A percentile compares a stretch with the other conserved stretches of the same genome.
phyloP scores from a whole-genome alignment of 1,284 basidiomycete genomes.

The Ceratorhiza oryzae-sativae region DNA sequence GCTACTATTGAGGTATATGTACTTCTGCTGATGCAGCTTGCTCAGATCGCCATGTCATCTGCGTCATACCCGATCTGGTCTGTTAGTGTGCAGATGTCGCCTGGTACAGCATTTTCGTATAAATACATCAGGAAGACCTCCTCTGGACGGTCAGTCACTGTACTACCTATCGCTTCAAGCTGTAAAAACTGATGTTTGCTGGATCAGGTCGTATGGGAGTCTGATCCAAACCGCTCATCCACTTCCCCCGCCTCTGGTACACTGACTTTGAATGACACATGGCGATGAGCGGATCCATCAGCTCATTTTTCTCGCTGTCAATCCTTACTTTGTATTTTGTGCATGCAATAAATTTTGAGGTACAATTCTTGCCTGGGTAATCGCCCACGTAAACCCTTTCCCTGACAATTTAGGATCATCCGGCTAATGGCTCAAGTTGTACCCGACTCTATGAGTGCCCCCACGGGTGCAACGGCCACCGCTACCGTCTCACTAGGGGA shows the following conservation, averaged over 20 bases:
- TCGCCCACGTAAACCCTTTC: no score
- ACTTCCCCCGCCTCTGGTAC: slow-evolving; percentile 49
- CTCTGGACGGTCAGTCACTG: slow-evolving; percentile 62
- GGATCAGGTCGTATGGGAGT: slow-evolving; percentile 59
- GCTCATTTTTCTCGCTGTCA: no score
- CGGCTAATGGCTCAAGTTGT: no score
- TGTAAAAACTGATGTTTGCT: background rate
- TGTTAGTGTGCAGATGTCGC: slow-evolving; percentile 58
- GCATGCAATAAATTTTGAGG: no score
- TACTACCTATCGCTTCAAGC: slow-evolving; percentile 45
- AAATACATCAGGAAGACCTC: slow-evolving; percentile 67
- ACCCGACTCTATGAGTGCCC: no score
- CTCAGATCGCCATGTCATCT: slow-evolving; percentile 62
- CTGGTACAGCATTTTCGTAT: slow-evolving; percentile 61
- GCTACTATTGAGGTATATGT: background rate
- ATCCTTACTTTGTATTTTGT: no score
- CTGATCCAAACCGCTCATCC: slow-evolving; percentile 62
- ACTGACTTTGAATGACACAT: slow-evolving; percentile 41
- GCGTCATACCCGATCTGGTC: slow-evolving; percentile 65
- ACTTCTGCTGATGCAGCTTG: no score
- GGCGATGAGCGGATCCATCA: slow-evolving; percentile 43
- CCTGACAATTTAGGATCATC: no score
- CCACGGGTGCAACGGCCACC: no score
- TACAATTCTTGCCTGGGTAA: no score
- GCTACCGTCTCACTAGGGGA: no score